Evolutionary conservation across 2,329 filamentous ascomycete genomes (phyloP).

Genomic region (Setomelanomma holmii): DNA sequence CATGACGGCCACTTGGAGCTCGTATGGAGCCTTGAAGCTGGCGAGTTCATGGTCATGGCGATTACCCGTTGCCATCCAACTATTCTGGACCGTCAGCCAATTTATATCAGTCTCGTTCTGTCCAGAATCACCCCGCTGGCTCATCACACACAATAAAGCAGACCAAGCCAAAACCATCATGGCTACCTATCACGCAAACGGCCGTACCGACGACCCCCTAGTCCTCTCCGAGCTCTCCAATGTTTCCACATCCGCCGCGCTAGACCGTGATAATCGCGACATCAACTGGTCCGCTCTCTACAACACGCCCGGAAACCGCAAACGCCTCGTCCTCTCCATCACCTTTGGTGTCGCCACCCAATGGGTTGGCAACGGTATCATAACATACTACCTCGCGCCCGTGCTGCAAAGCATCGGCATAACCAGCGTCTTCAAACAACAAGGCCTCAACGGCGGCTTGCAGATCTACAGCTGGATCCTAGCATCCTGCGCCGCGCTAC

Average conservation of each 20-base stretch:
- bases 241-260: conserved; percentile 5
- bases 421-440: conserved; percentile 41
- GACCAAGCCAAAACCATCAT: conserved; percentile 62
- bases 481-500: conserved; percentile 47
- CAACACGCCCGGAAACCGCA: conserved; percentile 44
- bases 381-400: conserved; percentile 48
- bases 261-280: neutral
- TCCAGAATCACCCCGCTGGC: conserved; percentile 67
- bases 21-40: conserved; percentile 13
- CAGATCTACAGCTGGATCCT: conserved; percentile 51
- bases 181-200: conserved; percentile 59
- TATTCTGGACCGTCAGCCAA: conserved; percentile 14
- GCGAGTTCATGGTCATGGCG: conserved; percentile 19
- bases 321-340: conserved; percentile 49
- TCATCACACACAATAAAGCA: conserved; percentile 60
- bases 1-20: conserved; percentile 12
- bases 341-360: conserved; percentile 48
- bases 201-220: conserved; percentile 42
- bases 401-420: conserved; percentile 50
- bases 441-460: conserved; percentile 50
- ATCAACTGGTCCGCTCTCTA: conserved; percentile 18
- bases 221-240: conserved; percentile 11
- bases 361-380: conserved; percentile 51
- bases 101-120: conserved; percentile 11
- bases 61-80: conserved; percentile 13